Evolutionary conservation across 2,329 filamentous ascomycete genomes (phyloP).

Genomic region (Colletotrichum acutatum): DNA sequence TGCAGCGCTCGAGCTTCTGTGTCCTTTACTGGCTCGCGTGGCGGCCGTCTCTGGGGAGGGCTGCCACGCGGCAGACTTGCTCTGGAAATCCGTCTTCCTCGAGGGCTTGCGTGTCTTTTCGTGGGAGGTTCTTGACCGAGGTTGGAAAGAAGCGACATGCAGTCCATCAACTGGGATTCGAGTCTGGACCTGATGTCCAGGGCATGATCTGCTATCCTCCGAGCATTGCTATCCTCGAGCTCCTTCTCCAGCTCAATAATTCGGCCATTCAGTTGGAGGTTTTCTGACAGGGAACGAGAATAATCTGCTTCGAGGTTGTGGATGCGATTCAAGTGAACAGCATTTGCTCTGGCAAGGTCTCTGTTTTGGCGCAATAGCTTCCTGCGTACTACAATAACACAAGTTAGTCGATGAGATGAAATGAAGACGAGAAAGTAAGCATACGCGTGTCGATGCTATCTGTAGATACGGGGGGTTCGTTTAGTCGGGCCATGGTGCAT

Average conservation of each 20-base stretch:
- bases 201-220: constrained; percentile 73
- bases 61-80: constrained; percentile 48
- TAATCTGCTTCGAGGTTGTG: constrained; percentile 81
- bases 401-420: constrained; percentile 36
- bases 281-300: constrained; percentile 80
- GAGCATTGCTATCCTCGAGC: constrained; percentile 69
- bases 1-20: constrained; percentile 60
- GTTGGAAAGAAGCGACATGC: constrained; percentile 73
- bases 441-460: constrained; percentile 79
- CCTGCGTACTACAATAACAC: constrained; percentile 71
- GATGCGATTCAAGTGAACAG: constrained; percentile 80
- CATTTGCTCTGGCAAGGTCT: constrained; percentile 84
- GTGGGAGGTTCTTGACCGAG: constrained; percentile 71
- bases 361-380: constrained; percentile 86
- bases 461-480: constrained; percentile 75
- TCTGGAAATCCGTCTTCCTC: constrained; percentile 24
- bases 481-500: constrained; percentile 81
- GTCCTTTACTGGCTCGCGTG: constrained; percentile 65
- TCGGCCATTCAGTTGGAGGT: constrained; percentile 77
- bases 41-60: constrained; percentile 65
- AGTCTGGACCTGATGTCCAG: constrained; percentile 76
- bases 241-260: constrained; percentile 77
- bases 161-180: constrained; percentile 77
- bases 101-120: constrained; percentile 52
- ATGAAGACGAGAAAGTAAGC: constrained; percentile 45